Evolutionary conservation across 1,284 basidiomycete species (phyloP).

Genomic region (Ceratorhiza oryzae-sativae): DNA sequence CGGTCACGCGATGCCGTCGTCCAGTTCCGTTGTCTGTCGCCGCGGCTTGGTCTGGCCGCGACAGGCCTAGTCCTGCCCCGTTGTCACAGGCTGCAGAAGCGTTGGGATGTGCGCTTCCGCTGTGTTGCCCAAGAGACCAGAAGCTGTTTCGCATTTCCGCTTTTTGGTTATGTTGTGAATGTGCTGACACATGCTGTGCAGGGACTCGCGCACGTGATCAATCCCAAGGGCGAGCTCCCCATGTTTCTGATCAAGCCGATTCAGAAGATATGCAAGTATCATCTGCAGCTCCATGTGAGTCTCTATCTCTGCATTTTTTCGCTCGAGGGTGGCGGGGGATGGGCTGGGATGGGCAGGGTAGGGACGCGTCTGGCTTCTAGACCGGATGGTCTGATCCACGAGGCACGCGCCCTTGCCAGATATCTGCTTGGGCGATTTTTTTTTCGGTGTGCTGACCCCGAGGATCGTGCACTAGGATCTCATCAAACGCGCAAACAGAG

Average conservation of each 20-base stretch:
- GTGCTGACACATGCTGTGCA: slow-evolving; percentile 38
- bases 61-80: too few species aligned
- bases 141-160: neutral
- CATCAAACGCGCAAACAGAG: slow-evolving; percentile 44
- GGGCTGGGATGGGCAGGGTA: neutral
- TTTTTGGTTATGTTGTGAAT: slow-evolving; percentile 41
- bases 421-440: too few species aligned
- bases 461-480: too few species aligned
- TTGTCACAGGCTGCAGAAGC: too few species aligned
- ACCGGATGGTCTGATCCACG: neutral
- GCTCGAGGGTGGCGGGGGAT: neutral
- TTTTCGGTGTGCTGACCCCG: too few species aligned
- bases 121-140: neutral
- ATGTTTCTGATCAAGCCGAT: slow-evolving; percentile 81
- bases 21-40: neutral
- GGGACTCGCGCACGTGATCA: slow-evolving; percentile 61
- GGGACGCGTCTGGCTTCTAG: slow-evolving; percentile 1
- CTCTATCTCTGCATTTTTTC: slow-evolving; percentile 20
- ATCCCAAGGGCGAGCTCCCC: slow-evolving; percentile 87
- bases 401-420: too few species aligned
- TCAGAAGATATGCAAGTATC: slow-evolving; percentile 81
- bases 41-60: too few species aligned
- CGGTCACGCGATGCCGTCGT: neutral
- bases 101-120: too few species aligned
- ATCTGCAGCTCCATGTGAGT: slow-evolving; percentile 66